Percentiles rank a stretch among this genome's conserved stretches.
phyloP scores from a whole-genome alignment of 805 yeast species.

The Schizosaccharomyces pombe region DNA sequence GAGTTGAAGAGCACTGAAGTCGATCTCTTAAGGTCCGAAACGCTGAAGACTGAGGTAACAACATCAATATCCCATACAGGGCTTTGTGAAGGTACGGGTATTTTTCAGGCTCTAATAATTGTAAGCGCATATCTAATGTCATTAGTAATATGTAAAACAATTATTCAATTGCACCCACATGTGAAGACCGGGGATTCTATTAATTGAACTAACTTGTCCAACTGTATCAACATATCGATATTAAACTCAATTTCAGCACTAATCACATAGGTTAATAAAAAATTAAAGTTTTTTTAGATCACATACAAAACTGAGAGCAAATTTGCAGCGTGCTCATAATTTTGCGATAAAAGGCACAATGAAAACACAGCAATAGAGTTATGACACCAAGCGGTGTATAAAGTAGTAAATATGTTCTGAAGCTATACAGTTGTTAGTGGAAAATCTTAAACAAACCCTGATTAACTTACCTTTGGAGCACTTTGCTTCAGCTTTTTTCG shows the following conservation, averaged over 20 bases:
- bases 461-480: background rate
- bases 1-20: constrained; percentile 14
- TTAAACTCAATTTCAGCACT: constrained; percentile 56
- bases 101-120: constrained; percentile 65
- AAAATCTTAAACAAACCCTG: background rate
- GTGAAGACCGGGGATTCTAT: constrained; percentile 85
- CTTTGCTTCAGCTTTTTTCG: constrained; percentile 30
- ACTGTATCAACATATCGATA: constrained; percentile 55
- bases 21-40: constrained; percentile 62
- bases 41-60: constrained; percentile 80
- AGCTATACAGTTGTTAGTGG: background rate
- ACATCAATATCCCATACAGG: constrained; percentile 76
- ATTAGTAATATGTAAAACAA: background rate
- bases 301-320: constrained; percentile 39
- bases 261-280: background rate
- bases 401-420: constrained; percentile 33
- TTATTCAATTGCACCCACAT: constrained; percentile 6
- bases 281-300: background rate
- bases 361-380: constrained; percentile 76
- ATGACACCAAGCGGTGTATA: constrained; percentile 79
- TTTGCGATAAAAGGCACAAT: constrained; percentile 63
- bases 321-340: constrained; percentile 68
- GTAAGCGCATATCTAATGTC: constrained; percentile 39
- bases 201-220: constrained; percentile 72
- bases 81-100: constrained; percentile 67